Base-by-base conservation (phyloP, 176 grass and related monocot species). In the Carex kokanica region DNA sequence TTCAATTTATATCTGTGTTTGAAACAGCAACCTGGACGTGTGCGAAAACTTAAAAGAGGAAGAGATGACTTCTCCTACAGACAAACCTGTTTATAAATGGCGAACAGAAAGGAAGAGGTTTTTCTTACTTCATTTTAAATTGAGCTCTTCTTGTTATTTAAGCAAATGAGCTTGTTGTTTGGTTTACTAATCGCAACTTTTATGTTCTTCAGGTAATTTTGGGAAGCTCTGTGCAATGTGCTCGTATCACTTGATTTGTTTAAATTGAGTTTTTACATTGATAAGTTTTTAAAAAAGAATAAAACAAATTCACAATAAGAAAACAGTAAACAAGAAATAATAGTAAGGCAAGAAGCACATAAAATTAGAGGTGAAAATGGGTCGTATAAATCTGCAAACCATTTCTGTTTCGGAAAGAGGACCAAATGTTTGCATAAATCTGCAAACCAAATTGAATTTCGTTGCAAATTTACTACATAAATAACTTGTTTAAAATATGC, bases 41-140 rank as follows among this genome's bases (percentile, higher is more conserved):
- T 95, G 68, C 85, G 93, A 60, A 93, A 99, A 81, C 92, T 99
- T 57, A n/a, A 78, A 79, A 49, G 89, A 90, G 85, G 91, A 93
- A 38, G 93, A 95, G 79, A 90, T 86, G 0, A 80, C 83, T 23
- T 83, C 18, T 36, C 70, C 85, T 84, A 88, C 88, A 81, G 82
- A 65, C 20, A 90, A 82, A 32, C 88, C 92, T 29, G 82, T 95
- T 78, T 98, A 93, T 51, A 98, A 98, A 77, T 95, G 95, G 95
- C 81, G 85, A 89, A 73, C 87, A 24, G 89, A 93, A 84, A 87
- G 95, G 20, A 98, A 98, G 62, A 88, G 88, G 62, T 93, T 16
- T 47, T 60, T 82, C 58, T 82, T 82, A 9, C 21, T 82, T 82
- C 14, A 47, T 66, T 66, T 34, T 77, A 4, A 77, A 54, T 77